These are phyloP conservation scores for Pythium pyrilobum DNA, from an alignment of 352 stramenopile species.

Conservation along the genomic window DNA sequence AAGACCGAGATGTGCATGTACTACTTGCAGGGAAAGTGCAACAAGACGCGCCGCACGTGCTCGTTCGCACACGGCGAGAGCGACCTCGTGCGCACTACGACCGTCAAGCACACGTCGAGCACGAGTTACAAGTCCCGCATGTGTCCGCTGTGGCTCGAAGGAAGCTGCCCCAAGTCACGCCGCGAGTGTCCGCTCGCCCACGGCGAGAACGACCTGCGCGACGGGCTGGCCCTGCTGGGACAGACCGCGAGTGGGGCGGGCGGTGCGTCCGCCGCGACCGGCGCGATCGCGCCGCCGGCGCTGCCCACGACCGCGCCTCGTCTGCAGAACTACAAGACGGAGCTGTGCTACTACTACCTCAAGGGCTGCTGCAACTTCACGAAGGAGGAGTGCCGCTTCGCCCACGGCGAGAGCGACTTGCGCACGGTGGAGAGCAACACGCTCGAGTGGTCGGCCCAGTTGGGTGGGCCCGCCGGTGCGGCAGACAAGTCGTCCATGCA, in stretches of 20 bases:
- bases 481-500: constrained; percentile 19
- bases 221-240: constrained; percentile 30
- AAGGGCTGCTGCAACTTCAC: constrained; percentile 87
- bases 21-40: constrained; percentile 87
- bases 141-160: constrained; percentile 72
- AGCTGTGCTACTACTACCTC: constrained; percentile 87
- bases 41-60: constrained; percentile 84
- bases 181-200: constrained; percentile 76
- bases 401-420: constrained; percentile 75
- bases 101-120: constrained; percentile 30
- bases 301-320: constrained; percentile 48
- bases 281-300: not conserved
- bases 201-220: constrained; percentile 68
- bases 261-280: not conserved
- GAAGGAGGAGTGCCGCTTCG: constrained; percentile 84
- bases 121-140: constrained; percentile 72
- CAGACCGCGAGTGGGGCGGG: constrained; percentile 5
- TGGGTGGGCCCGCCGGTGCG: constrained; percentile 16
- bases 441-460: constrained; percentile 47
- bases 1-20: constrained; percentile 90
- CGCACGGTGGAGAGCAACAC: constrained; percentile 83
- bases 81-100: constrained; percentile 49
- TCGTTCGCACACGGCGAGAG: constrained; percentile 84
- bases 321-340: constrained; percentile 87
- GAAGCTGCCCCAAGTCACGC: constrained; percentile 63